Conservation (phyloP, 139 green algal species). For the Micractinium conductrix region DNA sequence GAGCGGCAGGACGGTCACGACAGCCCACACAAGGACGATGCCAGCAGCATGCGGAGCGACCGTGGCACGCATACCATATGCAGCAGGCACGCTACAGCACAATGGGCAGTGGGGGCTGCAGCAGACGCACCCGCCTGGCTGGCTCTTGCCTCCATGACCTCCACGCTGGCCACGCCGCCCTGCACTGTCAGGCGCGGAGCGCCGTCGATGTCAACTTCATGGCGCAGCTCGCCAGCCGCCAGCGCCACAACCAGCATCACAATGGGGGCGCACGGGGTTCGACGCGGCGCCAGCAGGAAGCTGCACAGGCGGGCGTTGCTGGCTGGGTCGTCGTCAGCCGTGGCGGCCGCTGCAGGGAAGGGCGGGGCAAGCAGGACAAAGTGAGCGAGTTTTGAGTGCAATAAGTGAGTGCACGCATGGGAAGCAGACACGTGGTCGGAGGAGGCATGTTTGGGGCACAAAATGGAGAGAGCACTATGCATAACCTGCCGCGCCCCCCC, state of each 20-base stretch:
- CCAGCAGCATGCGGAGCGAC: background rate
- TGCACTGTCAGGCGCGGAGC: background rate
- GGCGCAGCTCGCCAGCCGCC: constrained; percentile 6
- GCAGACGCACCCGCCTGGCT: background rate
- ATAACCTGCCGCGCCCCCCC: no score
- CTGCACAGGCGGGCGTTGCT: background rate
- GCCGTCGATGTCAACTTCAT: background rate
- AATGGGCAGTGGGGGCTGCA: background rate
- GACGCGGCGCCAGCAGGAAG: background rate
- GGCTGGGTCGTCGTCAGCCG: no score
- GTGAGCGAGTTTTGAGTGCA: no score
- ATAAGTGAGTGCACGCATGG: no score
- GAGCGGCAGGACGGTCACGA: background rate
- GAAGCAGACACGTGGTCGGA: no score
- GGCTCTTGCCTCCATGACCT: background rate
- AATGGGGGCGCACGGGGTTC: background rate
- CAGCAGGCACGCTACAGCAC: background rate
- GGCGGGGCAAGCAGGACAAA: no score
- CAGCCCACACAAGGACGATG: background rate
- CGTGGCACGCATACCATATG: background rate
- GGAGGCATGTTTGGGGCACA: no score
- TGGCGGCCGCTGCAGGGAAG: no score
- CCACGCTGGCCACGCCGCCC: background rate
- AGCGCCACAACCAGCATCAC: background rate
- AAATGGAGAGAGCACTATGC: no score